phyloP scores from a whole-genome alignment of 768 basidiomycete species.

The Suillus variegatus region DNA sequence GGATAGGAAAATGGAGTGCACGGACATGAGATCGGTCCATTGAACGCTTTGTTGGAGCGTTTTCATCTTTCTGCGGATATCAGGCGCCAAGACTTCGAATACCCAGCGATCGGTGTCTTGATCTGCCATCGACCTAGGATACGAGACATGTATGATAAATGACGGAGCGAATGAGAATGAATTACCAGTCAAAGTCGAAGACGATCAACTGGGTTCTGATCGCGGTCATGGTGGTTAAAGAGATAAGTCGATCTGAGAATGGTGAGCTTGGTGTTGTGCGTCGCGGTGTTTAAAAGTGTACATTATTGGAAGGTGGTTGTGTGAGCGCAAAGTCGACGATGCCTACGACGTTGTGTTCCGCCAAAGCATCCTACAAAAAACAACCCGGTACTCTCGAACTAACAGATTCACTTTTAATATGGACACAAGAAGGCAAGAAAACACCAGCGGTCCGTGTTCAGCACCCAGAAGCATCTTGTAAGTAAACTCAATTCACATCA shows the following conservation, averaged over 20 bases:
- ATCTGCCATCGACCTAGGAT: conserved; percentile 80
- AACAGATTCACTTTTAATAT: conserved; percentile 70
- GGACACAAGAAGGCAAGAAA: conserved; percentile 75
- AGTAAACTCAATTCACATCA: conserved; percentile 29
- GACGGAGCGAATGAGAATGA: conserved; percentile 4
- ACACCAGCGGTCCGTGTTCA: conserved; percentile 65
- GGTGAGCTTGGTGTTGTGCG: not conserved
- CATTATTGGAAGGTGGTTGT: conserved; percentile 9
- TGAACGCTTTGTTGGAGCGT: conserved; percentile 61
- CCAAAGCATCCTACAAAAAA: conserved; percentile 87
- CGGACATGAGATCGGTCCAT: conserved; percentile 96
- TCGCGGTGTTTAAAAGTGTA: conserved; percentile 13
- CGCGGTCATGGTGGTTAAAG: conserved; percentile 21
- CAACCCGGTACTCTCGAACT: conserved; percentile 72
- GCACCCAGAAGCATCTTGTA: conserved; percentile 61
- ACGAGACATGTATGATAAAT: not conserved
- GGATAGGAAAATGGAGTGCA: not conserved
- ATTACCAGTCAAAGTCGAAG: conserved; percentile 96
- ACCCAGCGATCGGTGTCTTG: conserved; percentile 97
- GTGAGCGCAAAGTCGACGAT: conserved; percentile 35
- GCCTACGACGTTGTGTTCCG: conserved; percentile 69
- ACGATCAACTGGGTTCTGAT: conserved; percentile 74
- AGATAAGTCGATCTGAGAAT: not conserved
- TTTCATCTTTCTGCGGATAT: conserved; percentile 83
- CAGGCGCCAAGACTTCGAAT: conserved; percentile 83